Evolutionary conservation across 257 asterid genomes (phyloP).

Genomic region (Asclepias syriaca): DNA sequence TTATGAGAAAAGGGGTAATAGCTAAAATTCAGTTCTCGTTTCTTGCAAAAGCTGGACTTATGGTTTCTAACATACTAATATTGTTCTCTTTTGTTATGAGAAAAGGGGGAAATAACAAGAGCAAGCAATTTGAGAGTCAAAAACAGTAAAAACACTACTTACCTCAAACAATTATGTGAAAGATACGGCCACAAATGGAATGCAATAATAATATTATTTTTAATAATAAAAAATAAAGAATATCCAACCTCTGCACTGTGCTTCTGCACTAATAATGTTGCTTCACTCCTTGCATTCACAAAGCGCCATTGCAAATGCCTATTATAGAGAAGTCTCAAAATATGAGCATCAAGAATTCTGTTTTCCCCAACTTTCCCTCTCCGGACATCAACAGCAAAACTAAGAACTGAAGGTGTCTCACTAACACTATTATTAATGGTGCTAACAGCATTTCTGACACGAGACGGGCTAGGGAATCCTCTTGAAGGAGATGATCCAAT

Average conservation of each 20-base stretch:
- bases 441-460: constrained; percentile 75
- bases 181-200: background rate
- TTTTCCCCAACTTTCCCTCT: constrained; percentile 93
- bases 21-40: background rate
- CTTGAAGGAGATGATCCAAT: constrained; percentile 71
- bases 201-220: background rate
- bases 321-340: constrained; percentile 80
- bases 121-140: background rate
- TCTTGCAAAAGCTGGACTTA: background rate
- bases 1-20: background rate
- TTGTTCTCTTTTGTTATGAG: background rate
- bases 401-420: constrained; percentile 90
- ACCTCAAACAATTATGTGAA: constrained; percentile 5
- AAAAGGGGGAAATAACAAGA: background rate
- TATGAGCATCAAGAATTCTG: constrained; percentile 72
- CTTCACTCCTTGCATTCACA: constrained; percentile 77
- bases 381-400: constrained; percentile 88
- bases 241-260: constrained; percentile 68
- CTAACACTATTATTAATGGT: constrained; percentile 55
- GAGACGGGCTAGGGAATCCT: constrained; percentile 64
- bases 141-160: background rate
- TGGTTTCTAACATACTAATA: background rate
- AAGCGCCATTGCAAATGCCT: constrained; percentile 93
- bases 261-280: constrained; percentile 61
- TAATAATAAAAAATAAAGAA: constrained; percentile 10